Evolutionary conservation across 805 yeast species (phyloP).

Genomic region (Kuraishia capsulata): DNA sequence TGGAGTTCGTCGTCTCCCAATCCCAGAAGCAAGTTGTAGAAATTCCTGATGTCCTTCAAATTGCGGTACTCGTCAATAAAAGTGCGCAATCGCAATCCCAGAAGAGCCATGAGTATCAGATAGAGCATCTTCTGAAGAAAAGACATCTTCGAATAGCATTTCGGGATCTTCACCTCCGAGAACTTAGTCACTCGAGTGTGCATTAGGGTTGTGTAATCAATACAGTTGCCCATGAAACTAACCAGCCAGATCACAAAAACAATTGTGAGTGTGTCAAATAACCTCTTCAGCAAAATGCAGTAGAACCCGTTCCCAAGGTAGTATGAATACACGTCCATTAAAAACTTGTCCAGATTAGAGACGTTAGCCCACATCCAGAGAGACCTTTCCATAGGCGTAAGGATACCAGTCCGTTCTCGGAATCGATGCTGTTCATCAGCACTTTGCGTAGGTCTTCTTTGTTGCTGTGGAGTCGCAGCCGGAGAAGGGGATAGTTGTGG

Average conservation of each 20-base stretch:
- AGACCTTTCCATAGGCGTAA: slow-evolving; percentile 67
- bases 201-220: slow-evolving; percentile 41
- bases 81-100: slow-evolving; percentile 42
- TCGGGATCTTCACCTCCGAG: slow-evolving; percentile 32
- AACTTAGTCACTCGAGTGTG: slow-evolving; percentile 23
- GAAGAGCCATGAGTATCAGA: slow-evolving; percentile 49
- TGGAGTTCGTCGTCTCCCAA: slow-evolving; percentile 78
- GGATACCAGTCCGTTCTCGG: slow-evolving; percentile 19
- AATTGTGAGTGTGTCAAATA: slow-evolving; percentile 63
- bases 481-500: background rate
- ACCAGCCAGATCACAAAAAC: slow-evolving; percentile 74
- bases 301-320: slow-evolving; percentile 78
- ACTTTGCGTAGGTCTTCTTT: slow-evolving; percentile 12
- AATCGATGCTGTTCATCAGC: slow-evolving; percentile 15
- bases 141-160: slow-evolving; percentile 37
- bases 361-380: slow-evolving; percentile 96
- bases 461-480: background rate
- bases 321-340: slow-evolving; percentile 75
- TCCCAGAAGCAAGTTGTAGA: slow-evolving; percentile 62
- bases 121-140: slow-evolving; percentile 47
- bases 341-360: slow-evolving; percentile 79
- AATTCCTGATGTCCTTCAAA: slow-evolving; percentile 64
- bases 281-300: slow-evolving; percentile 62
- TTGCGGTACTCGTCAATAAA: slow-evolving; percentile 55
- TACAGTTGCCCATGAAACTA: slow-evolving; percentile 73